These are phyloP conservation scores for Pseudozyma sp. DNA, from an alignment of 1,284 basidiomycete genomes.

Conservation along the genomic window DNA sequence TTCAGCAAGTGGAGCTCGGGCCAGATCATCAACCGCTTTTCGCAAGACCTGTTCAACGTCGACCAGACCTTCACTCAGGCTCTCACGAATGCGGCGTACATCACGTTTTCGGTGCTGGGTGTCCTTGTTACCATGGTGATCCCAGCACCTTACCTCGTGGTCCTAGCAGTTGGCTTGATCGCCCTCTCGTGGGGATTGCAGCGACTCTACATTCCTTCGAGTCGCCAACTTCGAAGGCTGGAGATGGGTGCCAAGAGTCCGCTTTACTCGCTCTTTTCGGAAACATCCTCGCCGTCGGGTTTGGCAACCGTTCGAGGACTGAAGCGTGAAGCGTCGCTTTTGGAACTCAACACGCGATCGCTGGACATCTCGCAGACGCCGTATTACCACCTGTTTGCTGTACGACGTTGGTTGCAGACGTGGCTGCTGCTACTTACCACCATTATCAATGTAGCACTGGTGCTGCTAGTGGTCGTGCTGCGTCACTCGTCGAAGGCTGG, in stretches of 20 bases:
- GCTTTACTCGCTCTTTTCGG: conserved; percentile 51
- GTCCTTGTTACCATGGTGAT: conserved; percentile 35
- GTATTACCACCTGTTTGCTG: conserved; percentile 48
- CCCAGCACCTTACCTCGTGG: conserved; percentile 47
- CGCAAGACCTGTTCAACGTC: conserved; percentile 54
- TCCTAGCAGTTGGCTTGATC: conserved; percentile 22
- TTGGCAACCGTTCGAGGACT: conserved; percentile 54
- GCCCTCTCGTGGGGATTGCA: conserved; percentile 29
- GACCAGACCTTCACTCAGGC: conserved; percentile 38
- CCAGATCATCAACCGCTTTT: conserved; percentile 57
- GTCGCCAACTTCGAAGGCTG: conserved; percentile 50
- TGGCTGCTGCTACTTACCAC: conserved; percentile 44
- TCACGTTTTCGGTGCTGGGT: conserved; percentile 18
- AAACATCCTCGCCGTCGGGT: conserved; percentile 48
- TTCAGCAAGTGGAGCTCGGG: conserved; percentile 49
- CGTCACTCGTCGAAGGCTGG: conserved; percentile 46
- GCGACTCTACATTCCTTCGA: conserved; percentile 53
- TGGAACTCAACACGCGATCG: conserved; percentile 37
- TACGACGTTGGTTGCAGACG: conserved; percentile 59
- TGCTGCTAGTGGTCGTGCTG: conserved; percentile 50
- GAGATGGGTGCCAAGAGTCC: conserved; percentile 55
- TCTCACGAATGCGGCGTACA: conserved; percentile 21
- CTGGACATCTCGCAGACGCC: conserved; percentile 50
- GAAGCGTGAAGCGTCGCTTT: conserved; percentile 31
- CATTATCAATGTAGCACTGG: conserved; percentile 47